Percentiles rank a stretch among this genome's conserved stretches.
These are phyloP conservation scores for Corynespora cassiicola DNA, from an alignment of 2,329 filamentous ascomycete genomes.

Conservation along the genomic window DNA sequence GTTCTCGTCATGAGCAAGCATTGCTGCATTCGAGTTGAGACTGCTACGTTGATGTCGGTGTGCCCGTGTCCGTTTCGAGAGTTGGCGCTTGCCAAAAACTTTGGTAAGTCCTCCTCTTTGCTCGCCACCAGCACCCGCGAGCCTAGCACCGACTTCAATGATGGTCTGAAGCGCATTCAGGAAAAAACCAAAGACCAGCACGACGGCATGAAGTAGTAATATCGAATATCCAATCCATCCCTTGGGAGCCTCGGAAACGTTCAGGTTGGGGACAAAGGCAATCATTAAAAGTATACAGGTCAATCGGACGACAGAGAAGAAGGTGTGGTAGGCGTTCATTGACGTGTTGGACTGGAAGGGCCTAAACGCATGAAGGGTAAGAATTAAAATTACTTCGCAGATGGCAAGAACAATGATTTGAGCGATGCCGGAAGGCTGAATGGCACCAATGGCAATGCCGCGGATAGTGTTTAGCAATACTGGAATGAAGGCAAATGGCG, in stretches of 20 bases:
- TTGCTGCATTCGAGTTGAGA: slow-evolving; percentile 81
- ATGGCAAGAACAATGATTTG: slow-evolving; percentile 92
- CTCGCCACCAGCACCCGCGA: slow-evolving; percentile 83
- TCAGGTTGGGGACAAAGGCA: slow-evolving; percentile 83
- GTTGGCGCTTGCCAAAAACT: slow-evolving; percentile 85
- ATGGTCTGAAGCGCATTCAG: slow-evolving; percentile 90
- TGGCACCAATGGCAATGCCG: slow-evolving; percentile 87
- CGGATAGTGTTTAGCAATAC: slow-evolving; percentile 84
- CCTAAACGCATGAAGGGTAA: slow-evolving; percentile 87
- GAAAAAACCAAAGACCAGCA: slow-evolving; percentile 90
- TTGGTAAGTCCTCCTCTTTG: slow-evolving; percentile 82
- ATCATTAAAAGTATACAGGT: slow-evolving; percentile 62
- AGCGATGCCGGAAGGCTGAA: slow-evolving; percentile 90
- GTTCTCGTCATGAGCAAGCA: slow-evolving; percentile 73
- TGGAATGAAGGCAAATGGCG: slow-evolving; percentile 87
- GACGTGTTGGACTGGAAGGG: slow-evolving; percentile 91
- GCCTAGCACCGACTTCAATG: slow-evolving; percentile 83
- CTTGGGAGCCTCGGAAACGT: slow-evolving; percentile 77
- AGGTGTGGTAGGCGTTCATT: slow-evolving; percentile 94
- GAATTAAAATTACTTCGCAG: slow-evolving; percentile 88
- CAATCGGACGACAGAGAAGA: slow-evolving; percentile 80
- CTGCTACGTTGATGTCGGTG: slow-evolving; percentile 75
- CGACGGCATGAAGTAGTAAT: slow-evolving; percentile 81
- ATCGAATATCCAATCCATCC: slow-evolving; percentile 97
- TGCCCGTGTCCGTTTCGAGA: slow-evolving; percentile 76